A percentile compares a stretch with the other conserved stretches of the same genome.
Conservation (phyloP, 352 stramenopile genomes). For the Blastocystis sp. region DNA sequence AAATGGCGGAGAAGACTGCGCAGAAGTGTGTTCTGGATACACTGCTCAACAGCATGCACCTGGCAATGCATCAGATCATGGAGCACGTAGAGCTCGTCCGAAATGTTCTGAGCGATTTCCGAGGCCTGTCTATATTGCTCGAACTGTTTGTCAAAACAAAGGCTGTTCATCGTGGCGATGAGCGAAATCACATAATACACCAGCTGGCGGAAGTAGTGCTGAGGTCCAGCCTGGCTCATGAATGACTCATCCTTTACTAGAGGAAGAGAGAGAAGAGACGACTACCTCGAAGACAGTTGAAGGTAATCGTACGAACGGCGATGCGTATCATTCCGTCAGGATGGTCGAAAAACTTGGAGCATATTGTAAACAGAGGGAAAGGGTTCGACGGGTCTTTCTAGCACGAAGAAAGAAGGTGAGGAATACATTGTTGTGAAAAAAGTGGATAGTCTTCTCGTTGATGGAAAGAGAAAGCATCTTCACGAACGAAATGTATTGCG, state of each 20-base stretch:
- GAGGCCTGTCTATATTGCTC: neutral
- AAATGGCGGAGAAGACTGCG: neutral
- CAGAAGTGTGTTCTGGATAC: neutral
- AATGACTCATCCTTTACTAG: neutral
- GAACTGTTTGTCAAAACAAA: neutral
- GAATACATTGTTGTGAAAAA: slow-evolving; percentile 64
- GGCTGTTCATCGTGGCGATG: neutral
- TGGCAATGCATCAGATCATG: neutral
- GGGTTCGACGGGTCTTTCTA: slow-evolving; percentile 25
- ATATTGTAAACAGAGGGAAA: slow-evolving; percentile 64
- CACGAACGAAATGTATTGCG: slow-evolving; percentile 65
- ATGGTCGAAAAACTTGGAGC: slow-evolving; percentile 64
- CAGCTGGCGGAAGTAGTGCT: slow-evolving; percentile 20
- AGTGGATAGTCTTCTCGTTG: slow-evolving; percentile 65
- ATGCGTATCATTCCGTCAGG: slow-evolving; percentile 65
- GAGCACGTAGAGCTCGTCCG: slow-evolving; percentile 16
- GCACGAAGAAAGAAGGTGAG: neutral
- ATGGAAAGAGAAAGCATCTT: slow-evolving; percentile 65
- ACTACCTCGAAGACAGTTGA: slow-evolving; percentile 62
- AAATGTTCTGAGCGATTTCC: slow-evolving; percentile 7
- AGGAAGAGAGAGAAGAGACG: too few species aligned
- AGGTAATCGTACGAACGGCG: slow-evolving; percentile 64
- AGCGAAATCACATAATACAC: slow-evolving; percentile 46
- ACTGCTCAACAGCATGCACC: neutral
- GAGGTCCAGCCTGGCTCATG: neutral